Evolutionary conservation across 2,329 filamentous ascomycete genomes (phyloP).

Genomic region (Colletotrichum sp.): DNA sequence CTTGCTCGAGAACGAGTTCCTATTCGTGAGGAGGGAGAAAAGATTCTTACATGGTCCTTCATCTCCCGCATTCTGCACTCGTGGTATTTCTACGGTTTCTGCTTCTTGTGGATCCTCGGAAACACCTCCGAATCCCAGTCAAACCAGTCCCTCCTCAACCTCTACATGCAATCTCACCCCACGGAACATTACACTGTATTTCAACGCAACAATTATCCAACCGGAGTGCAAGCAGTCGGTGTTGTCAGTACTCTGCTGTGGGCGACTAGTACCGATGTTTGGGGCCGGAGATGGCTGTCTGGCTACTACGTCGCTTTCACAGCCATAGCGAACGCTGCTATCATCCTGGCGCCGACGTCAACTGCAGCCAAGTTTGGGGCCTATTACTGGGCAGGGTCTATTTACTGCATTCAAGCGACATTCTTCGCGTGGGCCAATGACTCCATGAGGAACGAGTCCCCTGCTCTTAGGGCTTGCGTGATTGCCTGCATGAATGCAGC

Average conservation of each 20-base stretch:
- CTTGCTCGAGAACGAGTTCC: not conserved
- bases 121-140: not conserved
- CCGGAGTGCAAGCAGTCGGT: not conserved
- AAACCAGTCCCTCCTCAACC: not conserved
- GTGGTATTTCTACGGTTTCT: not conserved
- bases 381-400: not conserved
- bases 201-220: conserved; percentile 1
- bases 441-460: not conserved
- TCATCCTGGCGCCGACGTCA: not conserved
- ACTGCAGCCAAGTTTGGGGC: not conserved
- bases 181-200: not conserved
- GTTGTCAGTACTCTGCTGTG: not conserved
- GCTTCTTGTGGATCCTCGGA: not conserved
- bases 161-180: not conserved
- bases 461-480: not conserved
- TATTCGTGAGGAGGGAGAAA: not conserved
- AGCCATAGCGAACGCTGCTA: not conserved
- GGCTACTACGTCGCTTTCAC: not conserved
- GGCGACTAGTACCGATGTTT: not conserved
- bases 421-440: conserved; percentile 6
- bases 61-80: not conserved
- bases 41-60: not conserved
- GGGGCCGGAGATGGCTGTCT: not conserved
- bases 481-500: conserved; percentile 6
- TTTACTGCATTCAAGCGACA: not conserved